Evolutionary conservation across 2,329 filamentous ascomycete species (phyloP), one percentile per base, ranked within the genome.

Genomic region (Helicocarpus griseus): DNA sequence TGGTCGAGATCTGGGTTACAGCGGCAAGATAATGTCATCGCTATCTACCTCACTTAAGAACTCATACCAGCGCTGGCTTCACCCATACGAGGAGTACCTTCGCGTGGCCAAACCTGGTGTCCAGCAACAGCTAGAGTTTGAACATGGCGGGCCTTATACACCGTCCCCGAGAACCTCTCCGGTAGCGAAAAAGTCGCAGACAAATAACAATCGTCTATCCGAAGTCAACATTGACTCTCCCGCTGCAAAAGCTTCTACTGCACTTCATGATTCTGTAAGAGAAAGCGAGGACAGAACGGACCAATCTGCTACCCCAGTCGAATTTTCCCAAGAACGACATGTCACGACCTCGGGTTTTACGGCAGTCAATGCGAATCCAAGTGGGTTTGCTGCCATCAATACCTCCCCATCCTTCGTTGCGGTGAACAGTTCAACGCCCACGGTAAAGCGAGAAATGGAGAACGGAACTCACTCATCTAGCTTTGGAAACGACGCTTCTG

Each of bases 1-100:
- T 60, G 93, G 93, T 31, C 83, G 93, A 63, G 93, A 97, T 66
- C 74, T 98, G 45, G 93, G 93, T 50, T 98, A 98, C 70, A 97
- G 91, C 65, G 93, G 93, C 65, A 98, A 98, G 74, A 98, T 98
- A 57, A 98, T 98, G 93, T 97, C 91, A 2, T 97, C 93, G 7
- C 74, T 98, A 44, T 98, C 93, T 5, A 98, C 93, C 0, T 97
- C 93, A 4, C 78, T 98, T 39, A 98, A 97, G 68, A 98, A 98
- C 68, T 97, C 93, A 0, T 98, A 94, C 62, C 89, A 95, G 67
- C 85, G 91, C 70, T 98, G 93, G 88, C 82, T 98, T 3, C 88
- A 89, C 63, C 93, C 93, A 0, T 98, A 97, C 61, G 93, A 98
- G 69, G 89, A 97, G 56, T 98, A 95, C 65, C 74, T 98, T 40